Evolutionary conservation across 1,284 basidiomycete genomes (phyloP).

Genomic region (Pyrrhoderma noxium): DNA sequence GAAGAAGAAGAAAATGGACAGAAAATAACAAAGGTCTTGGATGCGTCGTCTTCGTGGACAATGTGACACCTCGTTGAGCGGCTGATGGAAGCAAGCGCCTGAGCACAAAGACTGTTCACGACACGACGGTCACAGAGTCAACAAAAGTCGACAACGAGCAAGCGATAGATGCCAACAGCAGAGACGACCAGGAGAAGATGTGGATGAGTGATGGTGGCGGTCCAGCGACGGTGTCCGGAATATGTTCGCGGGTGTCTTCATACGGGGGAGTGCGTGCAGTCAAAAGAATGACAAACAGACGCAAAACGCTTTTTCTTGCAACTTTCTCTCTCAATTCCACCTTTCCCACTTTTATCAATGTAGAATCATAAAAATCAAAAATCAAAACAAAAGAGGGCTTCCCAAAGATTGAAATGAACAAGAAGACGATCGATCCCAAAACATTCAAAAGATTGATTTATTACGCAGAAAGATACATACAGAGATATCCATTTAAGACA

Average conservation of each 20-base stretch:
- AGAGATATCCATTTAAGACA: background rate
- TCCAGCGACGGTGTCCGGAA: background rate
- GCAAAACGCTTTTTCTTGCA: background rate
- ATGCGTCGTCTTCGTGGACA: background rate
- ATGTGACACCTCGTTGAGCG: background rate
- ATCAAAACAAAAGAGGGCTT: no score
- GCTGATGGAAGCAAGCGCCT: background rate
- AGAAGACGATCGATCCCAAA: background rate
- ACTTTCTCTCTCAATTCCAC: background rate
- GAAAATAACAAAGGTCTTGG: background rate
- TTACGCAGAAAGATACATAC: constrained; percentile 4
- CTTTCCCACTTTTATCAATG: background rate
- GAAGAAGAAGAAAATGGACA: background rate
- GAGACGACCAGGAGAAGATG: background rate
- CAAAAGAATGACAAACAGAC: constrained; percentile 4
- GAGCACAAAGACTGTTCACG: no score
- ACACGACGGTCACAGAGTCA: background rate
- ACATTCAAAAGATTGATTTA: background rate
- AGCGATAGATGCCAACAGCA: background rate
- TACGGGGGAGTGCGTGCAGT: background rate
- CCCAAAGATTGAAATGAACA: no score
- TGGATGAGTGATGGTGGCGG: constrained; percentile 1
- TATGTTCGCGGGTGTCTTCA: background rate
- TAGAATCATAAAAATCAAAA: no score
- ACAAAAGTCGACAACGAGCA: background rate